phyloP scores from a whole-genome alignment of 1,284 basidiomycete genomes.

The Macrocystidia cucumis region DNA sequence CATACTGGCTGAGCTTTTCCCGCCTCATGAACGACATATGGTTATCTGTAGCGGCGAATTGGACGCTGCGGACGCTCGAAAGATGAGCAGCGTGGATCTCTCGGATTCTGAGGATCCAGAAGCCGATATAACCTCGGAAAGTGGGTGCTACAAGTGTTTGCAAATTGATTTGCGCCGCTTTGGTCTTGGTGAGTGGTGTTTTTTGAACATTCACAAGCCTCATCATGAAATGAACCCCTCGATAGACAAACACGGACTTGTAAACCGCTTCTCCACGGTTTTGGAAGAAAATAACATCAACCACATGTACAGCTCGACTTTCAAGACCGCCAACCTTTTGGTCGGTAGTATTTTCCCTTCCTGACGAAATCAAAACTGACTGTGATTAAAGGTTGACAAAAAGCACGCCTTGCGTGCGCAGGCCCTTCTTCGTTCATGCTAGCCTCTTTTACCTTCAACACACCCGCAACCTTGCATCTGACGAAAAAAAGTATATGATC shows the following conservation, averaged over 20 bases:
- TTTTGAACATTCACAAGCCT: constrained; percentile 2
- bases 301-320: constrained; percentile 81
- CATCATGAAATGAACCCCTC: constrained; percentile 1
- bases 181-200: constrained; percentile 46
- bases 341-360: constrained; percentile 26
- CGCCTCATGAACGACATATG: constrained; percentile 61
- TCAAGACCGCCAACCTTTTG: constrained; percentile 77
- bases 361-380: not conserved
- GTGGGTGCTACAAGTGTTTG: constrained; percentile 47
- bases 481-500: no score
- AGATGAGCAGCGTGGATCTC: constrained; percentile 20
- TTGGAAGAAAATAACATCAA: constrained; percentile 67
- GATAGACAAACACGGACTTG: constrained; percentile 67
- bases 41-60: constrained; percentile 64
- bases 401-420: constrained; percentile 33
- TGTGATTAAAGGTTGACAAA: constrained; percentile 31
- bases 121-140: constrained; percentile 23
- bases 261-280: constrained; percentile 68
- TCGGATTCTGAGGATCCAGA: constrained; percentile 26
- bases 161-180: constrained; percentile 66
- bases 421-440: constrained; percentile 34
- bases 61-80: constrained; percentile 42
- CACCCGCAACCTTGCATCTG: constrained; percentile 4
- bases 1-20: constrained; percentile 57
- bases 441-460: constrained; percentile 5